Conservation (phyloP, 108 stramenopile species). For the Nannochloropsis salina region DNA sequence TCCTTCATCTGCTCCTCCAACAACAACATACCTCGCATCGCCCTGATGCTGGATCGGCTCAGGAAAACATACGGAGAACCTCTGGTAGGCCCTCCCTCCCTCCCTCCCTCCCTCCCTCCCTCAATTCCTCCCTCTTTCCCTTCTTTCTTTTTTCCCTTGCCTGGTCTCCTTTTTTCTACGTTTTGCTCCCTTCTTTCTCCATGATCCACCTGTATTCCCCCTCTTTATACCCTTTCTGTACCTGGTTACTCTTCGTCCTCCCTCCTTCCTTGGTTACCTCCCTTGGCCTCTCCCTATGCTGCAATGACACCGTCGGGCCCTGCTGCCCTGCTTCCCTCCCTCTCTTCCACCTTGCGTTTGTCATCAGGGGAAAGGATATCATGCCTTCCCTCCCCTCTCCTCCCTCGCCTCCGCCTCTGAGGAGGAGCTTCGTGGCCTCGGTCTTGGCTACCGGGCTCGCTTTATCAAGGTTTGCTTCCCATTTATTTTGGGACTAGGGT, state of each 20-base stretch:
- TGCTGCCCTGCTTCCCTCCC: background rate
- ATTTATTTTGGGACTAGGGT: background rate
- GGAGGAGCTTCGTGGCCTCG: conserved; percentile 58
- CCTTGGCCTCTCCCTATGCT: no score
- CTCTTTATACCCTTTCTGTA: no score
- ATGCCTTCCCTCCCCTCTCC: conserved; percentile 74
- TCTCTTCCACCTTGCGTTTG: background rate
- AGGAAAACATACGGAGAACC: conserved; percentile 60
- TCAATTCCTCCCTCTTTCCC: conserved; percentile 13
- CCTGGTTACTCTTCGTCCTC: no score
- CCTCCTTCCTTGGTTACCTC: no score
- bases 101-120: conserved; percentile 10
- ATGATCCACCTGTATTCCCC: no score
- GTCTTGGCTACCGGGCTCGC: background rate
- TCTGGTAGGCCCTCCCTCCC: conserved; percentile 56
- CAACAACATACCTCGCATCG: conserved; percentile 97
- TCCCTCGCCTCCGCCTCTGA: conserved; percentile 52
- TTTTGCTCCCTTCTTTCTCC: no score
- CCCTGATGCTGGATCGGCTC: conserved; percentile 64
- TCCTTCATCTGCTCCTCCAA: conserved; percentile 96
- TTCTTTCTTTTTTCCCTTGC: no score
- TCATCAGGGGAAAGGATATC: conserved; percentile 13
- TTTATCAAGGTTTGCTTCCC: background rate
- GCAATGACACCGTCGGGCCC: background rate
- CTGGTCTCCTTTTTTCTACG: no score